phyloP scores from a whole-genome alignment of 768 basidiomycete genomes.

The Lactifluus subvellereus region DNA sequence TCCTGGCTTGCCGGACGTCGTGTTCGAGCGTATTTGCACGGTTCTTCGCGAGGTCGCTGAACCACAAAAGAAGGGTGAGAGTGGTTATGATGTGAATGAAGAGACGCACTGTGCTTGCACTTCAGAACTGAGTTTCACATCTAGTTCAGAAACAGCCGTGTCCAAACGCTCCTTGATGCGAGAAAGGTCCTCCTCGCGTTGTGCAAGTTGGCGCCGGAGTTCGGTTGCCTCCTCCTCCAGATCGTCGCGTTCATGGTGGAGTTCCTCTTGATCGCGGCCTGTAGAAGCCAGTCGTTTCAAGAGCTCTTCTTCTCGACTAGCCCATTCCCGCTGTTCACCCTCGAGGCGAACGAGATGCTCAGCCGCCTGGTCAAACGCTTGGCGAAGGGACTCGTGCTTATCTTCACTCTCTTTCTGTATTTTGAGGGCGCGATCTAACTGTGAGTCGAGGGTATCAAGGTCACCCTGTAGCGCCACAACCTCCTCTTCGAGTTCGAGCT shows the following conservation, averaged over 20 bases:
- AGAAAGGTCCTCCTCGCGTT: slow-evolving; percentile 75
- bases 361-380: slow-evolving; percentile 78
- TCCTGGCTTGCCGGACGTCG: slow-evolving; percentile 63
- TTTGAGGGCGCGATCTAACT: slow-evolving; percentile 73
- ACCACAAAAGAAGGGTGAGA: background rate
- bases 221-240: slow-evolving; percentile 64
- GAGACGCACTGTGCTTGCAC: slow-evolving; percentile 52
- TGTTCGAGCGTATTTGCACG: slow-evolving; percentile 59
- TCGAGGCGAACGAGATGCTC: slow-evolving; percentile 83
- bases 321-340: slow-evolving; percentile 65
- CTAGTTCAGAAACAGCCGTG: slow-evolving; percentile 54
- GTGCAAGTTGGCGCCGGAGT: slow-evolving; percentile 55
- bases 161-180: slow-evolving; percentile 76
- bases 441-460: slow-evolving; percentile 77
- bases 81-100: background rate
- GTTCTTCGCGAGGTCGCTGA: slow-evolving; percentile 59
- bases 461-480: slow-evolving; percentile 73
- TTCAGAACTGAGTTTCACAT: slow-evolving; percentile 64
- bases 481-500: slow-evolving; percentile 82
- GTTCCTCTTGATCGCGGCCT: slow-evolving; percentile 43
- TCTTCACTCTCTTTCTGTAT: slow-evolving; percentile 77
- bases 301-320: slow-evolving; percentile 57
- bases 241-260: slow-evolving; percentile 43
- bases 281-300: slow-evolving; percentile 40
- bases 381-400: slow-evolving; percentile 62